phyloP scores from a whole-genome alignment of 1,284 basidiomycete genomes.

The Leccinum angustisporum region DNA sequence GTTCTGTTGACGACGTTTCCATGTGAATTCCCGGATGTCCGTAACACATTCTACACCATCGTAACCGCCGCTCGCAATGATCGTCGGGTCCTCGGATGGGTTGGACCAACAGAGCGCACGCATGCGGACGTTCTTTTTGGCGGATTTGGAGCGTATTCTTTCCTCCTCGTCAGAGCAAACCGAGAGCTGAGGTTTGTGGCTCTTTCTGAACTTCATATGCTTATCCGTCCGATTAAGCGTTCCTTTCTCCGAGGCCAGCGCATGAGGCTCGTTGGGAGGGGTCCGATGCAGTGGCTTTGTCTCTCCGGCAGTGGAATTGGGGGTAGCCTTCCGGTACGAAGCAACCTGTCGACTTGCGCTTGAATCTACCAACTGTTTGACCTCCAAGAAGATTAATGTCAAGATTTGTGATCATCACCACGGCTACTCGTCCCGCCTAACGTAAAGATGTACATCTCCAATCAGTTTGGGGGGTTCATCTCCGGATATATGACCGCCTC shows the following conservation, averaged over 20 bases:
- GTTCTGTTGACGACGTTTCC: constrained; percentile 72
- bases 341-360: no score
- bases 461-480: constrained; percentile 5
- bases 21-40: constrained; percentile 66
- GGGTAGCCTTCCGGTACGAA: no score
- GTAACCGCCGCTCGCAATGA: constrained; percentile 73
- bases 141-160: no score
- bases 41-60: constrained; percentile 74
- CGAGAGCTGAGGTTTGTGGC: no score
- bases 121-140: no score
- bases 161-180: no score
- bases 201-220: no score
- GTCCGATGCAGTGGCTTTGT: no score
- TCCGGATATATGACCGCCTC: constrained; percentile 7
- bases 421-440: neutral
- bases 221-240: no score
- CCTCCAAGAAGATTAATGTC: neutral
- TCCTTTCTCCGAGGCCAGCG: no score
- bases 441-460: constrained; percentile 17
- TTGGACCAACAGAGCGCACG: constrained; percentile 23
- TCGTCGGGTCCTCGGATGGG: constrained; percentile 59
- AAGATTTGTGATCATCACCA: constrained; percentile 2
- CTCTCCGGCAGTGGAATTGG: no score
- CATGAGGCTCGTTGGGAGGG: no score
- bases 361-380: neutral